Percentiles rank a stretch among this genome's conserved stretches.
Conservation (phyloP, 2,329 filamentous ascomycete genomes). For the Arthrobotrys megalospora region DNA sequence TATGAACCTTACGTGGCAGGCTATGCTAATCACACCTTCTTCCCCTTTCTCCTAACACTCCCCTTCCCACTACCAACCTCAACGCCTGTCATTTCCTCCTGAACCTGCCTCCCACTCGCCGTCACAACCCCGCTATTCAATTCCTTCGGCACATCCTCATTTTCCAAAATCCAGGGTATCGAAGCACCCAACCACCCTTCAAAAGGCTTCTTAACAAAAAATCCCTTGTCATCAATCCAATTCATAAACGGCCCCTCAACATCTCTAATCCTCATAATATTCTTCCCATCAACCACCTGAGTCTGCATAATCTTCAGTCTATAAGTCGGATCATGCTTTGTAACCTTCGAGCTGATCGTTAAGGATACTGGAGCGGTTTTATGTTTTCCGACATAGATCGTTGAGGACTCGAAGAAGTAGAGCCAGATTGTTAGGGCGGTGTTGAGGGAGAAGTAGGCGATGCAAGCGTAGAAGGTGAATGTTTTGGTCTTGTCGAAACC, state of each 20-base stretch:
- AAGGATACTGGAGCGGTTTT: conserved; percentile 76
- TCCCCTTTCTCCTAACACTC: conserved; percentile 51
- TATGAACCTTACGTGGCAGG: neutral
- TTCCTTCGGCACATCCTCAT: conserved; percentile 50
- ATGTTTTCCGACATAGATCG: conserved; percentile 82
- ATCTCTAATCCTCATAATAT: conserved; percentile 68
- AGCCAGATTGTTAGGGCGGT: conserved; percentile 85
- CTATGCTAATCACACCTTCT: conserved; percentile 37
- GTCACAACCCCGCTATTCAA: conserved; percentile 38
- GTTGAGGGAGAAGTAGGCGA: conserved; percentile 84
- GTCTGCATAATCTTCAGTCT: conserved; percentile 77
- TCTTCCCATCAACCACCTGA: conserved; percentile 66
- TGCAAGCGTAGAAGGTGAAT: conserved; percentile 84
- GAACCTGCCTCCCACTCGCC: conserved; percentile 41
- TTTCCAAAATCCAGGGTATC: conserved; percentile 69
- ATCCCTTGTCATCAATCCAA: conserved; percentile 82
- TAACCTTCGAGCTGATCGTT: conserved; percentile 78
- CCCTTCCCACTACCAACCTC: conserved; percentile 52
- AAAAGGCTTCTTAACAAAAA: conserved; percentile 81
- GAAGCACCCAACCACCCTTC: conserved; percentile 82
- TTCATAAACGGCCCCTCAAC: conserved; percentile 77
- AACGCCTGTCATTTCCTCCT: conserved; percentile 27
- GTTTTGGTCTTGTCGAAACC: conserved; percentile 89
- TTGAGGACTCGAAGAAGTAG: conserved; percentile 83
- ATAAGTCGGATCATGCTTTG: conserved; percentile 87